Conservation (phyloP, 805 yeast species). For the Saccharomycopsis microspora region DNA sequence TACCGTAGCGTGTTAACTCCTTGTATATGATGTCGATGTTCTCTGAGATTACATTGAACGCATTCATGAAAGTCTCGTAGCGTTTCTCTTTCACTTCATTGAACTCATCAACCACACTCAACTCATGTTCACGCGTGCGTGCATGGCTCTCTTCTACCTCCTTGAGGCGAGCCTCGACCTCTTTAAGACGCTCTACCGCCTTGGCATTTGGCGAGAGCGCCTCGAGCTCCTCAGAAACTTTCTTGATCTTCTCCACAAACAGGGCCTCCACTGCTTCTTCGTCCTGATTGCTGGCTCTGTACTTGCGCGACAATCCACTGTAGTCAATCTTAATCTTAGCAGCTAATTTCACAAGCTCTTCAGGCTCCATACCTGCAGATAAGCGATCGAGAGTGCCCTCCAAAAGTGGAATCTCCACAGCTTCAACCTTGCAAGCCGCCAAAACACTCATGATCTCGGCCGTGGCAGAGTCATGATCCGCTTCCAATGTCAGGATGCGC, state of each 20-base stretch:
- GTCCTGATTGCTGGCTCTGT: constrained; percentile 25
- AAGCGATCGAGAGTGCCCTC: constrained; percentile 42
- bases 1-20: constrained; percentile 56
- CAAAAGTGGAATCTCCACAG: constrained; percentile 47
- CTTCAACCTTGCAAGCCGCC: constrained; percentile 67
- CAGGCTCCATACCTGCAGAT: constrained; percentile 44
- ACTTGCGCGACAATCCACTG: constrained; percentile 30
- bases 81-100: constrained; percentile 49
- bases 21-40: constrained; percentile 71
- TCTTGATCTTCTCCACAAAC: constrained; percentile 29
- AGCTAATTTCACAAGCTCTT: constrained; percentile 28
- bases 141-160: constrained; percentile 57
- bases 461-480: constrained; percentile 39
- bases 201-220: constrained; percentile 66
- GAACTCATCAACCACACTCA: constrained; percentile 41
- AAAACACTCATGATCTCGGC: constrained; percentile 48
- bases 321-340: constrained; percentile 48
- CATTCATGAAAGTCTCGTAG: constrained; percentile 50
- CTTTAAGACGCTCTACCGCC: constrained; percentile 65
- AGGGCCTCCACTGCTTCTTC: constrained; percentile 21
- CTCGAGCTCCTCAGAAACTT: constrained; percentile 23
- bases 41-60: constrained; percentile 65
- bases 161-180: constrained; percentile 48
- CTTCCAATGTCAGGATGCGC: constrained; percentile 33
- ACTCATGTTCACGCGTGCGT: constrained; percentile 49